Evolutionary conservation across 257 asterid genomes (phyloP).

Genomic region (Solanum arcanum): DNA sequence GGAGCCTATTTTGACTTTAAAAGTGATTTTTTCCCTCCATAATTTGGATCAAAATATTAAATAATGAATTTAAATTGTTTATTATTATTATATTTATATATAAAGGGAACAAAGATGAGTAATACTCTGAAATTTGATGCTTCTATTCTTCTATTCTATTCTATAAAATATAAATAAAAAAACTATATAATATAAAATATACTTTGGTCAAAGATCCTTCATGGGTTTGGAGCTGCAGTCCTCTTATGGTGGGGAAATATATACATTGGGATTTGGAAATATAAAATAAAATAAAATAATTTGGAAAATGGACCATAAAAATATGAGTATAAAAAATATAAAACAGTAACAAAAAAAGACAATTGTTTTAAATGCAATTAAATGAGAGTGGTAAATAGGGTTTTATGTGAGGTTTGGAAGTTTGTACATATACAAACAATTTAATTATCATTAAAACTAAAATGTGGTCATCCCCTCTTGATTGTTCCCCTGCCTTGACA

Average conservation of each 20-base stretch:
- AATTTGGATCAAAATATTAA: neutral
- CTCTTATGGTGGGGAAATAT: conserved; percentile 14
- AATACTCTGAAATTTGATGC: neutral
- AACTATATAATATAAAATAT: neutral
- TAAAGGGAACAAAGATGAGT: neutral
- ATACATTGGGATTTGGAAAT: conserved; percentile 30
- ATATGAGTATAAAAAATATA: neutral
- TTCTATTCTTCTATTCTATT: neutral
- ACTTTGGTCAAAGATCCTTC: conserved; percentile 18
- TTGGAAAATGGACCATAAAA: neutral
- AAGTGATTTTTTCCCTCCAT: neutral
- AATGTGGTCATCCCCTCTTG: neutral
- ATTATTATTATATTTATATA: no score
- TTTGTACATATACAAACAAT: neutral
- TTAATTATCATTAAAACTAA: neutral
- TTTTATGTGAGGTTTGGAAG: neutral
- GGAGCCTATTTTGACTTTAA: neutral
- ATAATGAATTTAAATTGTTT: neutral
- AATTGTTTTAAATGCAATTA: conserved; percentile 29
- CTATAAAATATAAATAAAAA: neutral
- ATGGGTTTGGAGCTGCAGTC: neutral
- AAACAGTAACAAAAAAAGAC: neutral
- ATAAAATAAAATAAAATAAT: neutral
- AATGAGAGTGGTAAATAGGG: conserved; percentile 18
- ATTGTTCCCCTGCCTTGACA: neutral